These are phyloP conservation scores for Candida golubevii DNA, from an alignment of 805 yeast species.

Conservation along the genomic window DNA sequence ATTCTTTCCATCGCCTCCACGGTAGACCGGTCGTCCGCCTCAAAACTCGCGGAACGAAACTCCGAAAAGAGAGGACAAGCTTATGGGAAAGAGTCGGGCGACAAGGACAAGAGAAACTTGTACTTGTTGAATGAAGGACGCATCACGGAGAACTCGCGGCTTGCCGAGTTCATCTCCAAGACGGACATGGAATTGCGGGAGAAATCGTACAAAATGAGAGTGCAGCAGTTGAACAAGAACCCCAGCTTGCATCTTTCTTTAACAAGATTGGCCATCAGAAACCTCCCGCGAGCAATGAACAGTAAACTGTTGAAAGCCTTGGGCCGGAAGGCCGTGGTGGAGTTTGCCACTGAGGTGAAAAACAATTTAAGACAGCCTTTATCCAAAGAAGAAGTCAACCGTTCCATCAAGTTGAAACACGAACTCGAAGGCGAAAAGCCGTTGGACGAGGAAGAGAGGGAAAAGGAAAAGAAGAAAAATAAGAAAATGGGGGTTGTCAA, in stretches of 20 bases:
- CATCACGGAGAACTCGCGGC: slow-evolving; percentile 71
- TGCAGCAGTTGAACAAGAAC: slow-evolving; percentile 84
- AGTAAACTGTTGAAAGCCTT: slow-evolving; percentile 84
- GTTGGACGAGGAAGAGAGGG: slow-evolving; percentile 52
- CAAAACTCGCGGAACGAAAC: slow-evolving; percentile 65
- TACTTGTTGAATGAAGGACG: slow-evolving; percentile 92
- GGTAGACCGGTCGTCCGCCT: slow-evolving; percentile 82
- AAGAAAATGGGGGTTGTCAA: slow-evolving; percentile 86
- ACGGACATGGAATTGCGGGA: slow-evolving; percentile 85
- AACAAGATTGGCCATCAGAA: slow-evolving; percentile 92
- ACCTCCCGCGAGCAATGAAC: slow-evolving; percentile 88
- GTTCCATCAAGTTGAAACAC: slow-evolving; percentile 70
- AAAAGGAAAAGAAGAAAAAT: slow-evolving; percentile 50
- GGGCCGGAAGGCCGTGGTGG: slow-evolving; percentile 91
- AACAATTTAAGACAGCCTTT: slow-evolving; percentile 73
- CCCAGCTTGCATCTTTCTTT: slow-evolving; percentile 89
- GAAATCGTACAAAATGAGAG: slow-evolving; percentile 78
- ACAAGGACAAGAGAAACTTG: slow-evolving; percentile 78
- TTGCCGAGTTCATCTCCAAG: slow-evolving; percentile 63
- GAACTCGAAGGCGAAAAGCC: slow-evolving; percentile 27
- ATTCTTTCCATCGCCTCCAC: slow-evolving; percentile 80
- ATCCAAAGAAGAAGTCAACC: slow-evolving; percentile 78
- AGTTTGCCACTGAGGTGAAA: slow-evolving; percentile 86
- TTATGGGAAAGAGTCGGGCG: slow-evolving; percentile 75
- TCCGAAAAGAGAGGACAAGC: slow-evolving; percentile 67